Base-by-base conservation (phyloP, 192 early-diverging fungal species). In the Umbelopsis ramanniana region DNA sequence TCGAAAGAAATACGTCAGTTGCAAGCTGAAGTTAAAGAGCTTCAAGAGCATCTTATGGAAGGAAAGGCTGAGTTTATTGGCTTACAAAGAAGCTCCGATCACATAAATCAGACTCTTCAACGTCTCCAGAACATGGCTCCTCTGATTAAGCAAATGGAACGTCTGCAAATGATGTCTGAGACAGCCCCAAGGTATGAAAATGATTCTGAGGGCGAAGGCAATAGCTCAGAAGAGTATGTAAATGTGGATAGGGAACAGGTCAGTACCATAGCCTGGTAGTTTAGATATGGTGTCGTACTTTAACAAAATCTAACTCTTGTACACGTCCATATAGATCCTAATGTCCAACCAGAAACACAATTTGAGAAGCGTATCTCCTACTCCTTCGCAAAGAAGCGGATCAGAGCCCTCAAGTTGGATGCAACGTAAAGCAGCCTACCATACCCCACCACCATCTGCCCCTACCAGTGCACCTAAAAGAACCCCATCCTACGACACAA, bases 41-140 rank as follows among this genome's bases (percentile, higher is more conserved):
- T 78, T 55, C 57, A 63, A 37, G 29, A 37, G n/a, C 57, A 63
- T 0, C 17, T 63, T 2, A 63, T 63, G 57, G 57, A 63, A 63
- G 57, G 57, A 29, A 63, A 63, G 57, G 11, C 57, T 38, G 57
- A 63, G 17, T 63, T 63, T 15, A n/a, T 19, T 35, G 26, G 57
- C 57, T 19, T 63, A 17, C 57, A 63, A 37, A 29, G 33, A 63
- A 63, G 57, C 29, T 37, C 57, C 15, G 57, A 63, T 5, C 57
- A 63, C 6, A 63, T 63, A 0, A 63, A 63, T 6, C 57, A 63
- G 26, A 63, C 57, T 6, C 33, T 63, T 14, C 9, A 22, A 19
- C 10, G 57, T 2, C 33, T 63, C 26, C 29, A 63, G 15, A 63
- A 37, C 26, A 63, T 63, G 15, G 33, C 24, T 12, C 57, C 57